Conservation (phyloP, 345 rosid species). For the Aquilaria yunnanensis region DNA sequence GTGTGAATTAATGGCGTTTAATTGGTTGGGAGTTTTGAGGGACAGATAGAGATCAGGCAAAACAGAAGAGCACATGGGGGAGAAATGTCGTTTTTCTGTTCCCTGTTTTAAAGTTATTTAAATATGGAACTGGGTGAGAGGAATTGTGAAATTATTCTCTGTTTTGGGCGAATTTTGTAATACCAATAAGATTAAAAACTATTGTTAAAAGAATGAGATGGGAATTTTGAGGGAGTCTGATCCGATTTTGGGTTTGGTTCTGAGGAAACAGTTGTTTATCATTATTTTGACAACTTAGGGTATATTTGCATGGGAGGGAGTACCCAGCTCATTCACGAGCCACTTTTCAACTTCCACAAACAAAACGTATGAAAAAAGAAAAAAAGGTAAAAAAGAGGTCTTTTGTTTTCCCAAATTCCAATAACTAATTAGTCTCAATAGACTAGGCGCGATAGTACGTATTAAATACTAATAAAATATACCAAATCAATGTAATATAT, state of each 20-base stretch:
- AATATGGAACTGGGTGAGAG: neutral
- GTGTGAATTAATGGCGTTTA: neutral
- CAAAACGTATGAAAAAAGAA: too few species aligned
- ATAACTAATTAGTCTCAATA: too few species aligned
- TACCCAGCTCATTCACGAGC: neutral
- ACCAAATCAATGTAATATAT: too few species aligned
- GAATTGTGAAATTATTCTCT: neutral
- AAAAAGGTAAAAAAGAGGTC: too few species aligned
- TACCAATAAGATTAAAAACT: neutral
- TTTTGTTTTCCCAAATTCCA: too few species aligned
- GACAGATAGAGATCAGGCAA: too few species aligned
- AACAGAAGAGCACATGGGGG: constrained; percentile 1
- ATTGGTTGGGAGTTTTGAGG: constrained; percentile 1
- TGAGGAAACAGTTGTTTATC: neutral
- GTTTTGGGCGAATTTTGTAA: neutral
- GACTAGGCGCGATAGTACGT: too few species aligned
- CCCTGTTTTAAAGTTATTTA: neutral
- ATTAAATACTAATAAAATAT: too few species aligned
- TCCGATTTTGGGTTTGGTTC: neutral
- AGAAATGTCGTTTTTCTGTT: neutral
- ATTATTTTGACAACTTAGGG: constrained; percentile 3
- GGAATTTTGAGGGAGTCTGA: neutral
- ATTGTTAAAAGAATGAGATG: neutral
- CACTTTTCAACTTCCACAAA: too few species aligned
- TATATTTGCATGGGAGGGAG: neutral